These are phyloP conservation scores for Ophiobolus disseminans DNA, from an alignment of 2,329 filamentous ascomycete species.

Conservation along the genomic window DNA sequence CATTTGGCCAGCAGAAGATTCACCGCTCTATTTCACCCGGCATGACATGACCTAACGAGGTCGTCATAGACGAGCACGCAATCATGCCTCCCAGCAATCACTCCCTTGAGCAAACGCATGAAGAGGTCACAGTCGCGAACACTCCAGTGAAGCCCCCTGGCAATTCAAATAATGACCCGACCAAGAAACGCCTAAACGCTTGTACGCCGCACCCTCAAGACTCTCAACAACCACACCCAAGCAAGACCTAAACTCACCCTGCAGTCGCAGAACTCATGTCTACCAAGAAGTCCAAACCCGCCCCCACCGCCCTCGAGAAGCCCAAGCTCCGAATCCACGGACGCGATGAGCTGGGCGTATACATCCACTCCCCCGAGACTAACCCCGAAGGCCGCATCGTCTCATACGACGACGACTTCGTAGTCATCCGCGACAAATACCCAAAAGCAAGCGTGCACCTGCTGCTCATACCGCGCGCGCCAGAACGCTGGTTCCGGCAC, in stretches of 20 bases:
- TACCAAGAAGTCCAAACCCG: conserved; percentile 48
- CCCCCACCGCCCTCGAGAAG: conserved; percentile 13
- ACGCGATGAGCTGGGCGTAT: conserved; percentile 69
- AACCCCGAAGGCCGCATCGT: conserved; percentile 68
- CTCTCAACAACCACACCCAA: neutral
- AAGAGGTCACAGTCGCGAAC: conserved; percentile 7
- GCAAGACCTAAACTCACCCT: conserved; percentile 28
- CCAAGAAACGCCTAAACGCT: conserved; percentile 46
- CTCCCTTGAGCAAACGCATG: neutral
- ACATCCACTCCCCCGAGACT: conserved; percentile 68
- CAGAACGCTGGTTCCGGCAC: conserved; percentile 66
- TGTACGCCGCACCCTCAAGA: conserved; percentile 31
- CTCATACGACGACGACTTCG: conserved; percentile 71
- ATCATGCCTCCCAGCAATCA: neutral
- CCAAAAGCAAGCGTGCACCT: conserved; percentile 83
- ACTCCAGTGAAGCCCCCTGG: neutral
- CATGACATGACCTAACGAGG: too few relatives aligned
- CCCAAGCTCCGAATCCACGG: conserved; percentile 14
- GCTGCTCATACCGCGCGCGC: conserved; percentile 82
- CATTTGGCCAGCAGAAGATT: too few relatives aligned
- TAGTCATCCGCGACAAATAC: conserved; percentile 81
- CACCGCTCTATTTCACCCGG: too few relatives aligned
- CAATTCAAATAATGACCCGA: neutral
- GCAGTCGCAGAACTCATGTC: conserved; percentile 58
- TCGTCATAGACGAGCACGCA: too few relatives aligned